Evolutionary conservation across 495 filamentous ascomycete species (phyloP).

Genomic region (Lentithecium fluviatile): DNA sequence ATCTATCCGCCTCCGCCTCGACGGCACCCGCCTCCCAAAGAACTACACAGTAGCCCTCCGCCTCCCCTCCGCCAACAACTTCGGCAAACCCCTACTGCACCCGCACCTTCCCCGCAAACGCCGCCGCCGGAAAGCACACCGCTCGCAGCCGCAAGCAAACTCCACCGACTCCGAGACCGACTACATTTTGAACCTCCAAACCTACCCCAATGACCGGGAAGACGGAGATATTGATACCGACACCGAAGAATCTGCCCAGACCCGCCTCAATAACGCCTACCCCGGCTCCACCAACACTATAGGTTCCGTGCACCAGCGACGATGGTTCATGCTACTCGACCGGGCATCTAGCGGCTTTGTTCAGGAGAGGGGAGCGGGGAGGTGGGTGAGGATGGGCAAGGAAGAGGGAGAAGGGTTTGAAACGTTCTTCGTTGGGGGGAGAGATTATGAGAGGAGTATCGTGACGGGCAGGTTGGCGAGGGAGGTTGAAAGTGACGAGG

Average conservation of each 20-base stretch:
- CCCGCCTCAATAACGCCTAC: slow-evolving; percentile 64
- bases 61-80: slow-evolving; percentile 51
- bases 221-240: slow-evolving; percentile 13
- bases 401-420: slow-evolving; percentile 46
- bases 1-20: slow-evolving; percentile 62
- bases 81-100: slow-evolving; percentile 13
- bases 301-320: slow-evolving; percentile 61
- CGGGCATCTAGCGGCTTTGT: slow-evolving; percentile 55
- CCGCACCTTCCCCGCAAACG: too few relatives aligned
- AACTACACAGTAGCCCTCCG: slow-evolving; percentile 60
- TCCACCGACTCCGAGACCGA: slow-evolving; percentile 12
- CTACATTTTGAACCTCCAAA: too few relatives aligned
- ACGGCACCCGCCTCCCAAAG: slow-evolving; percentile 57
- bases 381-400: slow-evolving; percentile 12
- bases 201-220: not conserved
- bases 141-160: not conserved
- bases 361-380: slow-evolving; percentile 30
- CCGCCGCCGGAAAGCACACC: not conserved
- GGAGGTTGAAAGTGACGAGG: slow-evolving; percentile 60
- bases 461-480: slow-evolving; percentile 58
- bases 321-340: slow-evolving; percentile 62
- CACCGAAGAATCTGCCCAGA: slow-evolving; percentile 38
- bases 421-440: slow-evolving; percentile 59
- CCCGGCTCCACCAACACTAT: slow-evolving; percentile 61
- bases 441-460: slow-evolving; percentile 59